Base-by-base conservation (phyloP, 2,329 filamentous ascomycete genomes). In the Calonectria pteridis region DNA sequence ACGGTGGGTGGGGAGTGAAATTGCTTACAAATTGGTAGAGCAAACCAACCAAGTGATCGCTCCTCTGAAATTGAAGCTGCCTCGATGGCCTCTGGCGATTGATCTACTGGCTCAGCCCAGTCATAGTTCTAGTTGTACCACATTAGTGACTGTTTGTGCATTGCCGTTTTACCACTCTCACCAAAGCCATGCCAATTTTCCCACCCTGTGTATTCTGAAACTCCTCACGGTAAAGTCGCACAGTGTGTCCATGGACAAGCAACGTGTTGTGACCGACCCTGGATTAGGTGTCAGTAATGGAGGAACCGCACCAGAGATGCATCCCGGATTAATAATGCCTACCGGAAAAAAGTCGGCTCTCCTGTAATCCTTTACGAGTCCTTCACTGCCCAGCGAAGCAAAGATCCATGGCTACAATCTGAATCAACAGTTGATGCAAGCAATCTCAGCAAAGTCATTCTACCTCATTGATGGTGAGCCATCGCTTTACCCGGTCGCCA, bases 381-480 rank as follows among this genome's bases (percentile, higher is more conserved):
- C 67, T 20, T 62, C 51, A 2, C 35, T 31, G 0, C 35, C 51
- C 0, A 59, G 67, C 6, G 67, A 59, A 6, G 28, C 28, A 55
- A 59, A 69, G 16, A 69, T 69, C 67, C 67, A 69, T 18, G 67
- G 67, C 67, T 69, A 26, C 20, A 37, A 4, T 26, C 13, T 16
- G 11, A 26, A 20, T 59, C 18, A 59, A 31, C 13, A 1, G 5
- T 9, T 7, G 33, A 26, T 14, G 3, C 50, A 23, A 11, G 0
- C n/a, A 49, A 7, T 4, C 2, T 10, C 2, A 11, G 23, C 11
- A 35, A 13, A 4, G 18, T 33, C 13, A 2, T 11, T 13, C 18
- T 40, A 50, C 67, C 67, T 69, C 67, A n/a, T 69, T 69, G 18
- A 69, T 69, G 28, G 67, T 69, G 2, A 69, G 37, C 67, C 67